phyloP scores from a whole-genome alignment of 2,329 filamentous ascomycete genomes.

The Paraphaeosphaeria sporulosa region DNA sequence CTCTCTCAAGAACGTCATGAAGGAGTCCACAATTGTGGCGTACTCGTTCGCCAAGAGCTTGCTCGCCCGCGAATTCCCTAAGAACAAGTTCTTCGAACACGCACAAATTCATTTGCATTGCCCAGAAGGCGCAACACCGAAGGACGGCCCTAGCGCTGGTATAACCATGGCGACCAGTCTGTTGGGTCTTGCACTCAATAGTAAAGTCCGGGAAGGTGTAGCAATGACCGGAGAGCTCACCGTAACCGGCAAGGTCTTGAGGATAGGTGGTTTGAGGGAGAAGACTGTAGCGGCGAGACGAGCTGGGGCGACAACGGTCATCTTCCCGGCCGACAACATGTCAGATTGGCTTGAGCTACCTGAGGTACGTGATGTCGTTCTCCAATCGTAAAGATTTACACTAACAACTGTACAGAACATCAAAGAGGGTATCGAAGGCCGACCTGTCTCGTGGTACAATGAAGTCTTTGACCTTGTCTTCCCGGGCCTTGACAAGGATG shows the following conservation, averaged over 20 bases:
- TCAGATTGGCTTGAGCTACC: slow-evolving; percentile 98
- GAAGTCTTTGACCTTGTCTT: slow-evolving; percentile 95
- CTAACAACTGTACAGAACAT: slow-evolving; percentile 75
- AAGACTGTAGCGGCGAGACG: slow-evolving; percentile 96
- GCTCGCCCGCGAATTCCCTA: slow-evolving; percentile 82
- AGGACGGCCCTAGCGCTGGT: slow-evolving; percentile 81
- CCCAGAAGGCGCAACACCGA: slow-evolving; percentile 93
- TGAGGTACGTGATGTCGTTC: slow-evolving; percentile 69
- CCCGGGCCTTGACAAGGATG: slow-evolving; percentile 75
- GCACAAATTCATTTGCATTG: slow-evolving; percentile 95
- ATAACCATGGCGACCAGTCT: slow-evolving; percentile 98
- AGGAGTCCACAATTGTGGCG: slow-evolving; percentile 92
- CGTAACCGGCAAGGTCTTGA: slow-evolving; percentile 92
- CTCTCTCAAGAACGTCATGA: slow-evolving; percentile 96
- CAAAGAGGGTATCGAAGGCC: slow-evolving; percentile 93
- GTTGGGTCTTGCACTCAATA: slow-evolving; percentile 82
- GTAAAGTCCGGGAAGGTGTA: slow-evolving; percentile 80
- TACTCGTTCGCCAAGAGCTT: slow-evolving; percentile 95
- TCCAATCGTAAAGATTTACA: neutral
- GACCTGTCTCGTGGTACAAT: slow-evolving; percentile 89
- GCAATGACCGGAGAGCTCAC: slow-evolving; percentile 99
- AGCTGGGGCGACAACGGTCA: slow-evolving; percentile 89
- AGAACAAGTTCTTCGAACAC: slow-evolving; percentile 96
- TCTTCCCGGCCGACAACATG: slow-evolving; percentile 95
- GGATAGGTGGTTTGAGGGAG: slow-evolving; percentile 92